Base-by-base conservation (phyloP, 805 yeast species). In the Hanseniaspora singularis region DNA sequence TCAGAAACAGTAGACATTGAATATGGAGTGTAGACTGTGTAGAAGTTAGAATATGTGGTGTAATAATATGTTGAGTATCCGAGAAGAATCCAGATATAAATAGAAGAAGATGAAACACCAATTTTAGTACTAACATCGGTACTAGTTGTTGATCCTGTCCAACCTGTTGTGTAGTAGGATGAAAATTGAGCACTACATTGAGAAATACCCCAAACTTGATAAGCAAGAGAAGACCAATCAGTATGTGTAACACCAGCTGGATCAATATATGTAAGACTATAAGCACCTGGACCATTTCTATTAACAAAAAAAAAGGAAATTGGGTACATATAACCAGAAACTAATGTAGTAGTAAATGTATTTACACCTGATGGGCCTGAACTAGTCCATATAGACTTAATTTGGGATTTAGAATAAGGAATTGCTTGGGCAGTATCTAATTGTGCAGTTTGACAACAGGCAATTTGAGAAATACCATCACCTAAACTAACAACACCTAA, bases 321-420 rank as follows among this genome's bases (percentile, higher is more conserved):
- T 11, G 66, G 66, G 48, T 62, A 63, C 46, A 54, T 57, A 27
- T 45, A 41, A 12, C 64, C 65, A 3, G 51, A 55, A 2, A 47
- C 28, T 34, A 60, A 51, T 28, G 55, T 53, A 16, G 52, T 47
- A 5, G 56, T 38, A 22, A 51, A 34, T 1, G 33, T 11, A 22
- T 32, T 38, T 10, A 32, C 38, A 32, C 49, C 47, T 33, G 40
- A 30, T 20, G 46, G 42, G 4, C 50, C 50, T 7, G 14, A n/a
- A 1, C 38, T 7, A 19, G 50, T 40, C 50, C 50, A 47, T 3
- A 31, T n/a, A 16, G 46, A 40, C 10, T 31, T 16, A n/a, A 47
- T 40, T 31, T 47, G 50, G 14, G 48, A 24, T 19, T 36, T 26
- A 9, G 34, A 23, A 10, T 37, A 36, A 22, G 40, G 51, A 47